These are phyloP conservation scores for Carnegiea gigantea DNA, from an alignment of 179 eudicot genomes.

Conservation along the genomic window DNA sequence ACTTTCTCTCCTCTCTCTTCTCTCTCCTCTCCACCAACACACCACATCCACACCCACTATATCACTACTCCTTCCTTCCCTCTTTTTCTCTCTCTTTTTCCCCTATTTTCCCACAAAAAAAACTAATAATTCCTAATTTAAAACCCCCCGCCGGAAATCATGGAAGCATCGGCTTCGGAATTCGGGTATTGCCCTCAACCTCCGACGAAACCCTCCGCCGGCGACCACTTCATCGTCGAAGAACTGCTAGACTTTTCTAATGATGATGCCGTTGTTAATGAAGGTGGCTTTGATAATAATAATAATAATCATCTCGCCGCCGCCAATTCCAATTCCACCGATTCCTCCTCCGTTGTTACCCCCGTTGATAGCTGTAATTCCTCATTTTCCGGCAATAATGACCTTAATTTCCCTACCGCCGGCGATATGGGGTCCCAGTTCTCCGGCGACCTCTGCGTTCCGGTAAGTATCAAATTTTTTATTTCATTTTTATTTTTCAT, in stretches of 20 bases:
- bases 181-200: slow-evolving; percentile 16
- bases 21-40: background rate
- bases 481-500: background rate
- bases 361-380: slow-evolving; percentile 70
- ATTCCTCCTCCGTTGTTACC: slow-evolving; percentile 45
- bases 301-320: slow-evolving; percentile 17
- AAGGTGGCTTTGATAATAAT: slow-evolving; percentile 36
- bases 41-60: background rate
- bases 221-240: slow-evolving; percentile 54
- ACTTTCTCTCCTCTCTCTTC: slow-evolving; percentile 22
- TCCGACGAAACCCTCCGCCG: background rate
- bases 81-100: background rate
- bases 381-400: slow-evolving; percentile 53
- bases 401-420: slow-evolving; percentile 21
- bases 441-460: slow-evolving; percentile 75
- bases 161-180: slow-evolving; percentile 27
- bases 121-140: too few species aligned
- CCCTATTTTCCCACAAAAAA: background rate
- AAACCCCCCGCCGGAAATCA: background rate
- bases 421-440: slow-evolving; percentile 45
- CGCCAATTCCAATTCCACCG: slow-evolving; percentile 36
- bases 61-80: background rate
- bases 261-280: slow-evolving; percentile 47
- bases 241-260: slow-evolving; percentile 83
- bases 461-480: slow-evolving; percentile 44